phyloP scores from a whole-genome alignment of 768 basidiomycete species.

The Naganishia onofrii region DNA sequence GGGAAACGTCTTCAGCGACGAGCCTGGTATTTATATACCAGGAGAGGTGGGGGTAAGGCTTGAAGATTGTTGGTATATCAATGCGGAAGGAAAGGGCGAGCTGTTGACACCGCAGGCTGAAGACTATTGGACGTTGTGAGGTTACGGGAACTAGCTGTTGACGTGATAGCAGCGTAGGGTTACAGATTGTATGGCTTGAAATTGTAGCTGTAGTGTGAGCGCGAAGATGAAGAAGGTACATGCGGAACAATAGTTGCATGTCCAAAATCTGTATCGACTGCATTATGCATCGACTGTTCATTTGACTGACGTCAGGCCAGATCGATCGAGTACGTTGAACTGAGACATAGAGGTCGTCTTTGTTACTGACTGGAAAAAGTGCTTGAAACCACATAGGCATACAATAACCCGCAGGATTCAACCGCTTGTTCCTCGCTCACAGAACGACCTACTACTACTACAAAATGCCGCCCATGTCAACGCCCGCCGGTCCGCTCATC shows the following conservation, averaged over 20 bases:
- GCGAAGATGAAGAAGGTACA: not conserved
- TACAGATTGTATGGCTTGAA: too few species aligned
- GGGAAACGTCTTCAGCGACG: conserved; percentile 77
- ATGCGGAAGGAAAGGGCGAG: conserved; percentile 57
- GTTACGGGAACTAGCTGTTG: not conserved
- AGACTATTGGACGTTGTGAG: conserved; percentile 39
- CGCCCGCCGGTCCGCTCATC: conserved; percentile 35
- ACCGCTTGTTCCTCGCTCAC: not conserved
- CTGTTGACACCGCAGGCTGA: conserved; percentile 64
- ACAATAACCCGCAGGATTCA: too few species aligned
- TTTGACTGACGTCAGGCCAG: not conserved
- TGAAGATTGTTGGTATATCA: conserved; percentile 77
- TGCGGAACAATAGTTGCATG: too few species aligned
- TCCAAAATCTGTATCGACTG: too few species aligned
- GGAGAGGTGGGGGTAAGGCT: conserved; percentile 63
- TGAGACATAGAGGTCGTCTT: not conserved
- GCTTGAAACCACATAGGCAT: too few species aligned
- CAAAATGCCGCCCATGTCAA: not conserved
- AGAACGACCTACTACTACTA: not conserved
- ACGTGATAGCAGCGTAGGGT: too few species aligned
- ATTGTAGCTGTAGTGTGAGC: too few species aligned
- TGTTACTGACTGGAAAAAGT: too few species aligned
- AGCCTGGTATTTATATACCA: conserved; percentile 58
- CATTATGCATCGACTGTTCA: too few species aligned
- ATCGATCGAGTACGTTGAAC: conserved; percentile 2